A percentile compares a stretch with the other conserved stretches of the same genome.
These are phyloP conservation scores for Castanopsis chinensis DNA, from an alignment of 306 rosid genomes.

Conservation along the genomic window DNA sequence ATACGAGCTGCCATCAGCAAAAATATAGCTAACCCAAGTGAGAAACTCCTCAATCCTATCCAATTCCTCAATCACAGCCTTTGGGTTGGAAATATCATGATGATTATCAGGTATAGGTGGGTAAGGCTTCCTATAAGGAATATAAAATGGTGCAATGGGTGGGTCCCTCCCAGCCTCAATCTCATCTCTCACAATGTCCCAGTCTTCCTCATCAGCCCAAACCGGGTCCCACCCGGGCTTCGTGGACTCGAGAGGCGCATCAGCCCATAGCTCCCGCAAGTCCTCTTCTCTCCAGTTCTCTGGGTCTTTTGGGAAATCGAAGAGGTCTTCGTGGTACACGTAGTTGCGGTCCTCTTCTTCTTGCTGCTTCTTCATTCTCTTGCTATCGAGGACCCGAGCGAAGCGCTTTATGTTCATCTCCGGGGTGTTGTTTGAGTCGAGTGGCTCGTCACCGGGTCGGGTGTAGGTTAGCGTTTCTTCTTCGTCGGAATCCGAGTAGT, in stretches of 20 bases:
- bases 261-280: slow-evolving; percentile 71
- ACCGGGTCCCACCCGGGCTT: slow-evolving; percentile 93
- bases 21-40: slow-evolving; percentile 87
- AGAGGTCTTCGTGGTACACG: slow-evolving; percentile 27
- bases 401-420: slow-evolving; percentile 37
- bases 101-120: slow-evolving; percentile 66
- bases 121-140: slow-evolving; percentile 60
- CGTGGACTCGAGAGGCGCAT: slow-evolving; percentile 41
- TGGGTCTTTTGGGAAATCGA: slow-evolving; percentile 65
- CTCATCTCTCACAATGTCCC: slow-evolving; percentile 46
- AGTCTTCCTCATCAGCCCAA: slow-evolving; percentile 58
- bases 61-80: slow-evolving; percentile 67
- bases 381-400: slow-evolving; percentile 24
- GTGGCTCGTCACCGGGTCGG: slow-evolving; percentile 22
- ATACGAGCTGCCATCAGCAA: slow-evolving; percentile 85
- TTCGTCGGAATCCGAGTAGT: background rate
- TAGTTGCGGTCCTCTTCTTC: slow-evolving; percentile 23
- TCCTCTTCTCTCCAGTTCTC: slow-evolving; percentile 80
- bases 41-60: slow-evolving; percentile 97
- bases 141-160: slow-evolving; percentile 74
- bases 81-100: slow-evolving; percentile 45
- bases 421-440: slow-evolving; percentile 29
- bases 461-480: slow-evolving; percentile 22
- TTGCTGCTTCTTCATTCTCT: slow-evolving; percentile 14
- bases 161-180: slow-evolving; percentile 50